Evolutionary conservation across 768 basidiomycete genomes (phyloP).

Genomic region (Coprinellus micaceus): DNA sequence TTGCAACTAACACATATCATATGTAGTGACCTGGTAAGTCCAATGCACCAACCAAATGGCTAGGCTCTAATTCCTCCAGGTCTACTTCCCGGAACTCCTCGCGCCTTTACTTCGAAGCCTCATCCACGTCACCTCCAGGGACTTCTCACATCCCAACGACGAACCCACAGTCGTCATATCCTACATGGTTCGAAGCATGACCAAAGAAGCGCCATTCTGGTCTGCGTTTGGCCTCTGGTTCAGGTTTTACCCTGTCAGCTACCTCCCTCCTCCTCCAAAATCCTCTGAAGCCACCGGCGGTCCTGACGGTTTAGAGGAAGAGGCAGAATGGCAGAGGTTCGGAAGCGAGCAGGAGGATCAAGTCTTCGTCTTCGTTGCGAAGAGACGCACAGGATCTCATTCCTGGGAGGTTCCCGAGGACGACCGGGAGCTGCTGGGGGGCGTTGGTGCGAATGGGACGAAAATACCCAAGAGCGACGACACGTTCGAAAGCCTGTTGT

Average conservation of each 20-base stretch:
- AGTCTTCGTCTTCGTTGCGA: slow-evolving; percentile 61
- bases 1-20: slow-evolving; percentile 57
- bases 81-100: slow-evolving; percentile 83
- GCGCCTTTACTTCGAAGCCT: slow-evolving; percentile 74
- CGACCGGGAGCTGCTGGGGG: slow-evolving; percentile 56
- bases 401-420: slow-evolving; percentile 48
- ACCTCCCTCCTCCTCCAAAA: neutral
- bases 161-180: slow-evolving; percentile 55
- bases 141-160: slow-evolving; percentile 27
- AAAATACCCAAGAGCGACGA: slow-evolving; percentile 52
- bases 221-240: slow-evolving; percentile 79
- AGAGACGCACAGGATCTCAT: slow-evolving; percentile 55
- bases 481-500: slow-evolving; percentile 65
- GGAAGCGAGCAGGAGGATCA: slow-evolving; percentile 39
- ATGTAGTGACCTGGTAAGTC: slow-evolving; percentile 79
- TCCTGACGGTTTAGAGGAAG: slow-evolving; percentile 17
- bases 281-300: slow-evolving; percentile 21
- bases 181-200: slow-evolving; percentile 71
- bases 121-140: slow-evolving; percentile 62
- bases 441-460: slow-evolving; percentile 49
- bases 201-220: slow-evolving; percentile 78
- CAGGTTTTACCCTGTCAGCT: slow-evolving; percentile 48
- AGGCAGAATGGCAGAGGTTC: slow-evolving; percentile 37
- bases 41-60: neutral
- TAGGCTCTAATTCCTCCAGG: slow-evolving; percentile 34